phyloP scores from a whole-genome alignment of 192 early-diverging fungal species.

The Kappamyces sp. region DNA sequence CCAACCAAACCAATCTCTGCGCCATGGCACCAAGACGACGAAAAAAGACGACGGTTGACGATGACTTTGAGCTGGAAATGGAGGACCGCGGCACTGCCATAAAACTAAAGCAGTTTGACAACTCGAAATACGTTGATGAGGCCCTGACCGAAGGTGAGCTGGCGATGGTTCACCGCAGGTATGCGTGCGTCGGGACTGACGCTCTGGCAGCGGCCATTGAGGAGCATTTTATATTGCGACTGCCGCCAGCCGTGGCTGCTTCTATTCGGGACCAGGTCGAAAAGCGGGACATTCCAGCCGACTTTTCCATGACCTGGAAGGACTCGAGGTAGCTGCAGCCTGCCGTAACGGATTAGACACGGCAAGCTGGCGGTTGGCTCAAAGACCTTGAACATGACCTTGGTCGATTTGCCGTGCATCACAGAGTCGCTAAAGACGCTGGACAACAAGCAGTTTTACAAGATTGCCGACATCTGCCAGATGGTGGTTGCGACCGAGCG shows the following conservation, averaged over 20 bases:
- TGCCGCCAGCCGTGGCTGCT: conserved; percentile 44
- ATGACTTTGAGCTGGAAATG: no score
- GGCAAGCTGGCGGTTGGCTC: conserved; percentile 55
- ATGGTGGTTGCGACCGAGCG: conserved; percentile 35
- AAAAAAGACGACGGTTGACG: no score
- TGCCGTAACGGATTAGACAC: no score
- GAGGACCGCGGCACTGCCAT: neutral
- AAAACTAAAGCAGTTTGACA: conserved; percentile 18
- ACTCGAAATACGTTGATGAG: conserved; percentile 1
- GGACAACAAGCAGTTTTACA: conserved; percentile 80
- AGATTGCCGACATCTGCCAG: conserved; percentile 80
- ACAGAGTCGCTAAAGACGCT: conserved; percentile 82
- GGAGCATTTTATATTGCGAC: conserved; percentile 75
- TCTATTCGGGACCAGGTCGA: conserved; percentile 45
- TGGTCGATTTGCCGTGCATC: conserved; percentile 80
- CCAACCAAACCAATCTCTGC: no score
- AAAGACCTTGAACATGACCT: conserved; percentile 50
- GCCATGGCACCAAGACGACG: no score
- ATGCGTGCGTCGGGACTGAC: conserved; percentile 46
- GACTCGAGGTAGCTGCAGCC: conserved; percentile 31
- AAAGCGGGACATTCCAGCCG: conserved; percentile 39
- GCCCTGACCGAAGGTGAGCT: conserved; percentile 2
- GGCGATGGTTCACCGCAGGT: neutral
- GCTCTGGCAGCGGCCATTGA: conserved; percentile 67
- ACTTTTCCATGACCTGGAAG: conserved; percentile 24